Percentiles rank a stretch among this genome's conserved stretches.
Evolutionary conservation across 169 alveolate genomes (phyloP).

Genomic region (Miamiensis avidus): DNA sequence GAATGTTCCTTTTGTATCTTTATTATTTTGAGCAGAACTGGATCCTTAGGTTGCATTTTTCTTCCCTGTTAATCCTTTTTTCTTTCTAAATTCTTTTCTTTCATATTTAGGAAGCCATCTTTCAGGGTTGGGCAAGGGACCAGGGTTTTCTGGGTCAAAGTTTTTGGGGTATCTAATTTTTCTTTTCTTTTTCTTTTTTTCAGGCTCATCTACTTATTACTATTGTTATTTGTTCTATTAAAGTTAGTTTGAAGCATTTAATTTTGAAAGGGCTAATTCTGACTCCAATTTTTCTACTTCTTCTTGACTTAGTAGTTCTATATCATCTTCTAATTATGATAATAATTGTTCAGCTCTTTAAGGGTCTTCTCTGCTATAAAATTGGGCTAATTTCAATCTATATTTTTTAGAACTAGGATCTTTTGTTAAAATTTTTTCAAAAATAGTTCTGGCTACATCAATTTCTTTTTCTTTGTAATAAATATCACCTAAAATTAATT

Average conservation of each 20-base stretch:
- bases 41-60: not conserved
- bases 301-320: not conserved
- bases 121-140: slow-evolving; percentile 78
- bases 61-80: slow-evolving; percentile 6
- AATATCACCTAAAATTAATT: slow-evolving; percentile 7
- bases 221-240: slow-evolving; percentile 25
- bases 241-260: slow-evolving; percentile 3
- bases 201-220: slow-evolving; percentile 12
- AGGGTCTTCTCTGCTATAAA: slow-evolving; percentile 5
- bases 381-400: slow-evolving; percentile 8
- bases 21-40: not conserved
- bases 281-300: slow-evolving; percentile 7
- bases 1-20: not conserved
- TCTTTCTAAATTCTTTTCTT: slow-evolving; percentile 66
- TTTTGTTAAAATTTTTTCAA: slow-evolving; percentile 1
- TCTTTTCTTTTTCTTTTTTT: slow-evolving; percentile 55
- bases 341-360: slow-evolving; percentile 5
- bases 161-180: slow-evolving; percentile 74
- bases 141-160: slow-evolving; percentile 76
- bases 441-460: not conserved
- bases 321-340: not conserved
- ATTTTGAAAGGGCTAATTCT: slow-evolving; percentile 19
- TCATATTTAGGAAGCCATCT: slow-evolving; percentile 84
- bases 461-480: slow-evolving; percentile 9
- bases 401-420: not conserved